Evolutionary conservation across 495 filamentous ascomycete species (phyloP).

Genomic region (Parmelia sp.): DNA sequence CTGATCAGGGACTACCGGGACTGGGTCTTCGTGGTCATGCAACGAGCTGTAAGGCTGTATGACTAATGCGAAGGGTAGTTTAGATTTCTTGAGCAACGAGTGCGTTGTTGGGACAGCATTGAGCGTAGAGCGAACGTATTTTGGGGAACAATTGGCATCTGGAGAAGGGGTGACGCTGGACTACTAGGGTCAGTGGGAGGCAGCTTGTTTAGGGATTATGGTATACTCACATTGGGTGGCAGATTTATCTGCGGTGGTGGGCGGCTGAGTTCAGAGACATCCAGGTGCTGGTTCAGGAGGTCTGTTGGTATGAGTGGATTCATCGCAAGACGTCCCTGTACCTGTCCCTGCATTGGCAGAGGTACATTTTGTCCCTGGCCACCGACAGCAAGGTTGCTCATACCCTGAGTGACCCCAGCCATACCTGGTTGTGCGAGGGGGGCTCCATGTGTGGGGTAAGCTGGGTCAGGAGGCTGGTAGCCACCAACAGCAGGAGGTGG

Average conservation of each 20-base stretch:
- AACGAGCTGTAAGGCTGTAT: constrained; percentile 93
- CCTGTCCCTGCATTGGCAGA: constrained; percentile 45
- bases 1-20: constrained; percentile 91
- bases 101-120: constrained; percentile 90
- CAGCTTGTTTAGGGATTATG: neutral
- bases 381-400: constrained; percentile 72
- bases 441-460: constrained; percentile 52
- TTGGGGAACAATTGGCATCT: constrained; percentile 83
- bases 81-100: constrained; percentile 89
- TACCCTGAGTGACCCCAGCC: constrained; percentile 71
- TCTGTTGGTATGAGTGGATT: constrained; percentile 92
- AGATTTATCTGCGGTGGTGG: constrained; percentile 88
- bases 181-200: constrained; percentile 45
- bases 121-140: constrained; percentile 91
- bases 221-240: constrained; percentile 74
- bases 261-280: constrained; percentile 84
- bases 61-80: constrained; percentile 88
- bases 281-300: constrained; percentile 84
- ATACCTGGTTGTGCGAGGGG: constrained; percentile 52
- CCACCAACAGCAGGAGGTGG: constrained; percentile 39
- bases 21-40: constrained; percentile 82
- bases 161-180: constrained; percentile 89
- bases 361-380: constrained; percentile 43
- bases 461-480: constrained; percentile 61
- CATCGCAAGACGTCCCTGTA: constrained; percentile 50